Base-by-base conservation (phyloP, 2,329 filamentous ascomycete species). In the Aspergillus novofumigatus region DNA sequence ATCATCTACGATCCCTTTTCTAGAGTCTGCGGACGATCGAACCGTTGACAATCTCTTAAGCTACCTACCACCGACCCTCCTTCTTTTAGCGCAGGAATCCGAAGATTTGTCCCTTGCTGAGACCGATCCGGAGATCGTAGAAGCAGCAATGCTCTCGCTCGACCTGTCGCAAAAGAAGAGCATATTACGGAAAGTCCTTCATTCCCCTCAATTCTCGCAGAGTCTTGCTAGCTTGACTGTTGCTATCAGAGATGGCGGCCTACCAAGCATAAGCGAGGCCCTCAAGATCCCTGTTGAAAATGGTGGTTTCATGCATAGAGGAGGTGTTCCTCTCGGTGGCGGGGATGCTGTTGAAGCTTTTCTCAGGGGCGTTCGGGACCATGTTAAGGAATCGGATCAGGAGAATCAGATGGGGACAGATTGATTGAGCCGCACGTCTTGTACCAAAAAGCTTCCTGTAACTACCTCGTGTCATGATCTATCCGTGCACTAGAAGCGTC, bases 311-410 rank as follows among this genome's bases (percentile, higher is more conserved):
- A 82, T 96, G 68, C 83, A 82, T 60, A 86, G 89, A 55, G 88
- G 90, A 5, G 88, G 85, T 52, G 87, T 97, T 78, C 92, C 93
- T 2, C 75, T 97, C 49, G 93, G 92, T 47, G 92, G 92, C 53
- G 90, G 89, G 5, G 88, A 94, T 66, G 93, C 93, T 11, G 87
- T 99, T 1, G 88, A 95, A 77, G 90, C 90, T 3, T 99, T 99
- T 75, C 82, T 99, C 23, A 85, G 95, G 55, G 94, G 93, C 3
- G 87, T 97, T 50, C 94, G 89, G 81, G 88, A 85, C 77, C 87
- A 85, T 5, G 88, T 92, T 0, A 82, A 90, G 75, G 83, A 88
- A 41, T 64, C 70, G 49, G 67, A 71, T 58, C 64, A 65, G 53
- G 67, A 62, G 50, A 70, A 74, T 57, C 65, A 64, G 49, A 80